A percentile compares a stretch with the other conserved stretches of the same genome.
Evolutionary conservation across 202 grass and related monocot species (phyloP).

Genomic region (Zizania palustris): DNA sequence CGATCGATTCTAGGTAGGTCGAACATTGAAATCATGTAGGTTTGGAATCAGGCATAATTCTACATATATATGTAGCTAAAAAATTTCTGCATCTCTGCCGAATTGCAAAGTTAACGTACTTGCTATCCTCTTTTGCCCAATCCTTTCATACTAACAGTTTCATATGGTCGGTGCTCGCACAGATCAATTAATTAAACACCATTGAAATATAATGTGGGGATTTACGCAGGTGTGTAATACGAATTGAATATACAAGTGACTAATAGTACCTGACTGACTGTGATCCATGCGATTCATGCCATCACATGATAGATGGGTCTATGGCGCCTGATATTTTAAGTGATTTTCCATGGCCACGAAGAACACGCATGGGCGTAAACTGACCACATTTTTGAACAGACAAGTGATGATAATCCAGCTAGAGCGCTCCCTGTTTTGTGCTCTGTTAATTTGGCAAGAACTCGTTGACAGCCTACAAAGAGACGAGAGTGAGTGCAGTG

Average conservation of each 20-base stretch:
- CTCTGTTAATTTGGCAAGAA: slow-evolving; percentile 29
- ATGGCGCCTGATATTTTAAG: slow-evolving; percentile 20
- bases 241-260: background rate
- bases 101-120: too few species aligned
- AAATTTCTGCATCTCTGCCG: too few species aligned
- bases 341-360: background rate
- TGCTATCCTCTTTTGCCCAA: too few species aligned
- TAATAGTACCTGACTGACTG: background rate
- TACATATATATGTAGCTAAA: too few species aligned
- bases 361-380: background rate
- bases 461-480: background rate
- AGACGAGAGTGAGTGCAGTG: background rate
- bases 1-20: background rate
- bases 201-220: background rate
- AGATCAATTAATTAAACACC: too few species aligned
- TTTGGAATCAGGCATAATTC: too few species aligned
- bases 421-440: slow-evolving; percentile 5
- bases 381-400: background rate
- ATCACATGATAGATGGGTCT: slow-evolving; percentile 10
- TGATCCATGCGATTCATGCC: background rate
- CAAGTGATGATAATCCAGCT: background rate
- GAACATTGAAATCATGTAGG: too few species aligned
- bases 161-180: too few species aligned
- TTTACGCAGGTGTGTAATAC: background rate
- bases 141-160: too few species aligned